Evolutionary conservation across 2,329 filamentous ascomycete species (phyloP), one percentile per base, ranked within the genome.

Genomic region (Xylariaceae sp.): DNA sequence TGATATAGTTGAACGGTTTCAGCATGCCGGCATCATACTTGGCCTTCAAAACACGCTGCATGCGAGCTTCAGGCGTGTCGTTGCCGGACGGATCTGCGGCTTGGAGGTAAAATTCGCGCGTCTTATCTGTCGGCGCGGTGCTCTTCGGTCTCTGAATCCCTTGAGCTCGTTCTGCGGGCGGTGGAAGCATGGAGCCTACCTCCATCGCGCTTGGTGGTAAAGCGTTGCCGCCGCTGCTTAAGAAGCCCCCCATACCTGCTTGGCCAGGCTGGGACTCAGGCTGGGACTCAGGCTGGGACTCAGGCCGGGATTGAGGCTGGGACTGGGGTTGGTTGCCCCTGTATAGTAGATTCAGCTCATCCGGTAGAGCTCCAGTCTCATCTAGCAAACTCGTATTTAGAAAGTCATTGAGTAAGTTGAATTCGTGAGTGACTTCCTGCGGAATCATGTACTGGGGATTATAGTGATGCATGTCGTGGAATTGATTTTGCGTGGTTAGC

Each of bases 1-100:
- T 95, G 64, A 97, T 89, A 71, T 99, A 99, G 74, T 97, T 97
- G 79, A 99, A 99, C 1, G 94, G 94, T 68, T 91, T 94, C 55
- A 99, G 77, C 66, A 99, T 79, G 1, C 94, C 94, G 0, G 94
- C 94, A 63, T 97, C 91, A 72, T 96, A 95, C 72, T 99, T 99
- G 60, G 94, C 94, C 70, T 88, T 89, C 54, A 99, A 82, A 5
- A 99, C 83, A 64, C 94, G 90, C 67, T 92, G 88, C 89, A 99
- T 96, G 57, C 94, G 87, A 70, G 96, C 90, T 71, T 96, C 91
- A 9, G 94, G 91, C 27, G 87, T 88, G 63, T 90, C 80, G 64
- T 83, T 82, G 50, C 92, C 92, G 4, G 89, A 89, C 2, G 94
- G 94, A 70, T 99, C 94, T 48, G 94, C 94, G 11, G 94, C 94